Base-by-base conservation (phyloP, 257 asterid species). In the Solanum rostratum region DNA sequence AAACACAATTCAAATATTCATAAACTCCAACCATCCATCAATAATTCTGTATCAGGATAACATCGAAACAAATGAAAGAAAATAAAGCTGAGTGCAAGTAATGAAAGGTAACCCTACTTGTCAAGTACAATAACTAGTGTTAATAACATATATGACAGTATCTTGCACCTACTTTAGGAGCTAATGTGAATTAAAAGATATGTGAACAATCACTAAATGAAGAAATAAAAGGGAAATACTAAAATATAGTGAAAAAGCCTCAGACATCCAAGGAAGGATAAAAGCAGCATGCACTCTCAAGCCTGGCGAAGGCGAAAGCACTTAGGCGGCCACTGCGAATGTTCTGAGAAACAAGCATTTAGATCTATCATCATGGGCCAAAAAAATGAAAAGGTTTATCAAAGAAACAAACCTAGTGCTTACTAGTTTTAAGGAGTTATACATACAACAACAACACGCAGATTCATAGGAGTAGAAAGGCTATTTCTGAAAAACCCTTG, bases 241-340 rank as follows among this genome's bases (percentile, higher is more conserved):
- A 54, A 54, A 54, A 54, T 54, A 55, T 55, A 55, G 45, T 4
- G 0, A 22, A 73, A 45, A 79, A 3, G 89, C 78, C 90, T 93
- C 94, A 92, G 94, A 90, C 95, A 91, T 93, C 93, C 95, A 91
- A 93, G 95, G 97, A 93, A 93, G 92, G 97, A 92, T 39, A 90
- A 7, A 76, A 88, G 84, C 95, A 92, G 93, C 97, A 91, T 8
- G 52, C 16, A 80, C 94, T 93, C 95, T 93, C 97, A 88, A 91
- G 94, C 94, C 94, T 46, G 93, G 93, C 93, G 90, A 88, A 91
- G 94, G 95, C 92, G 91, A 92, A 90, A 92, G 92, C 92, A 69
- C 92, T 93, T 65, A 88, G 93, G 83, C 93, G 90, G 95, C 97
- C 91, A 92, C 97, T 91, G 94, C 95, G 92, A 92, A 93, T 93